These are phyloP conservation scores for Tolypocladium inflatum DNA, from an alignment of 2,329 filamentous ascomycete genomes.

Conservation along the genomic window DNA sequence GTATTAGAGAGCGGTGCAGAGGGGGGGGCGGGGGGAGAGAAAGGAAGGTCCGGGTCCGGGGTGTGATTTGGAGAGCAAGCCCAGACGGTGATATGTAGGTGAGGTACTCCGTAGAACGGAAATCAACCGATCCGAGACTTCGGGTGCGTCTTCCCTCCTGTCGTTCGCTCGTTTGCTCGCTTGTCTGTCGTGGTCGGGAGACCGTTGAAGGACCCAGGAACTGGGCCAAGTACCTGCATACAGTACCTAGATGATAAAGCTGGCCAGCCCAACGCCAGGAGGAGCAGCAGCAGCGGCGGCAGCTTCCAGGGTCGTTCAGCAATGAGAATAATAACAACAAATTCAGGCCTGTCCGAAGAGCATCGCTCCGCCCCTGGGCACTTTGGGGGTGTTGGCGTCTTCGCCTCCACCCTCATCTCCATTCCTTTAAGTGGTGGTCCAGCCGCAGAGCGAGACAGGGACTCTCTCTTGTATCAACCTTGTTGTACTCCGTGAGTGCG, in stretches of 20 bases:
- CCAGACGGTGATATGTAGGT: not conserved
- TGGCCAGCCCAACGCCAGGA: not conserved
- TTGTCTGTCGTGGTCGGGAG: not conserved
- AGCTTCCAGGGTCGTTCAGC: not conserved
- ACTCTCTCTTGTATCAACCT: not conserved
- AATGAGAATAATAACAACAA: not conserved
- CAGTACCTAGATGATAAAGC: not conserved
- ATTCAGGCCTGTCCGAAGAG: not conserved
- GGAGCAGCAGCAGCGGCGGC: not conserved
- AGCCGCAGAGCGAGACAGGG: not conserved
- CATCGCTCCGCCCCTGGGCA: not conserved
- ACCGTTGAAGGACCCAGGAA: not conserved
- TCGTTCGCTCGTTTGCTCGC: not conserved
- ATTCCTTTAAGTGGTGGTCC: not conserved
- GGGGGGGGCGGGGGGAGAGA: not conserved
- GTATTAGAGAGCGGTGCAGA: not conserved
- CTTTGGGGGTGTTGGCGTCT: not conserved
- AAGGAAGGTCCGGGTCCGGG: not conserved
- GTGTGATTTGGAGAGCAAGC: not conserved
- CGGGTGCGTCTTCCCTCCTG: not conserved
- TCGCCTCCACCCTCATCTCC: not conserved
- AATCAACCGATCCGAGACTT: not conserved
- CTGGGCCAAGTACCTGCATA: not conserved
- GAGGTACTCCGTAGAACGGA: not conserved
- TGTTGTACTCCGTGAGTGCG: not conserved